Evolutionary conservation across 257 asterid genomes (phyloP), one percentile per base, ranked within the genome.

Genomic region (Forsythia suspensa): DNA sequence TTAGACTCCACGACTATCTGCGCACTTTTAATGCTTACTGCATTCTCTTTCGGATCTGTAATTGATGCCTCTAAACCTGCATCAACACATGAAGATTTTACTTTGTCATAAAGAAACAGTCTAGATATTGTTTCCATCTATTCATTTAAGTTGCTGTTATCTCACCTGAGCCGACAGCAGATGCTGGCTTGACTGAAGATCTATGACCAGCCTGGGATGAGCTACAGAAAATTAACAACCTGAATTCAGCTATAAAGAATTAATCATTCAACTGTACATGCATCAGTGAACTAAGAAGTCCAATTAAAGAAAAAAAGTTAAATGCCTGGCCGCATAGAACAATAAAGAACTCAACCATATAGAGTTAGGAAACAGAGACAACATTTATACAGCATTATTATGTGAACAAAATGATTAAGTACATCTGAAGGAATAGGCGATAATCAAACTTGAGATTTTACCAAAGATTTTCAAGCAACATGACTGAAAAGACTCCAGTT

Each of bases 41-140:
- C 52, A 55, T 81, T 87, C 61, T 84, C 87, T 37, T 82, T 76
- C 34, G 85, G 81, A 72, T 86, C 91, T 0, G 85, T 57, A 44
- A 87, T 79, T 57, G 89, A 75, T 74, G 95, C 89, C 89, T 90
- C 91, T 48, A 89, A 44, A 37, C 92, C 96, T 91, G 90, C 2
- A 81, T 73, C 66, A 66, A 51, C 73, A 41, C 76, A 69, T 42
- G 15, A 63, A 66, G 73, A 81, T 16, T 69, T 43, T 71, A 38
- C 59, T 73, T 73, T 75, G 67, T 41, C 21, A 70, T 42, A 44
- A 72, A 34, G 24, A 66, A 73, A 41, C 51, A 41, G 3, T 5
- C 38, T 4, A 34, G 34, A 77, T 38, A 52, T 69, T 59, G 44
- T 72, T 79, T 72, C 41, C 59, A 75, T 52, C 72, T 77, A 21